Percentiles rank a stretch among this genome's conserved stretches.
phyloP scores from a whole-genome alignment of 208 protist species.

The Trichomonas vaginalis region DNA sequence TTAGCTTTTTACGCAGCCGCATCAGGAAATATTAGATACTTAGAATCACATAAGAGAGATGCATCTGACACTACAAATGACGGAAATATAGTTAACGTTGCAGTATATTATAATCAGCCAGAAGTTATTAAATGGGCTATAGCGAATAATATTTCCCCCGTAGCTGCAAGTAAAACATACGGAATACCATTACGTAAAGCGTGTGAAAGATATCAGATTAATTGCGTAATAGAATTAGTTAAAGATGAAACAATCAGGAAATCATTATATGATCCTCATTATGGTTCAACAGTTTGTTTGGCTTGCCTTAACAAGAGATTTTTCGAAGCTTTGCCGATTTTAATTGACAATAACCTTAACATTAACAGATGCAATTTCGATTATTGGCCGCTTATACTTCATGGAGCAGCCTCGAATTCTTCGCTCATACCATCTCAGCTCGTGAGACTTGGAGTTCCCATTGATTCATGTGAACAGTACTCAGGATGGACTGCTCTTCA shows the following conservation, averaged over 20 bases:
- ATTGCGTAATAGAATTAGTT: not conserved
- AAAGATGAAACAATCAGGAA: not conserved
- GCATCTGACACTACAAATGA: not conserved
- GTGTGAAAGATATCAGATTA: not conserved
- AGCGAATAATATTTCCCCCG: not conserved
- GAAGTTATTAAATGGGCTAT: not conserved
- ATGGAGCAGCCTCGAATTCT: not conserved
- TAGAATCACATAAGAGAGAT: not conserved
- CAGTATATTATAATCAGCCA: not conserved
- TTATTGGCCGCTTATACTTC: not conserved
- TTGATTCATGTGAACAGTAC: too few relatives aligned
- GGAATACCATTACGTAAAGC: not conserved
- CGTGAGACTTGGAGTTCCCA: not conserved
- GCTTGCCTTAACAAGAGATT: not conserved
- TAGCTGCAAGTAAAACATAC: not conserved
- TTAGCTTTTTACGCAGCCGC: not conserved
- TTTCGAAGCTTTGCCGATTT: not conserved
- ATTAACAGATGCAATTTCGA: not conserved
- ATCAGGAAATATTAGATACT: not conserved
- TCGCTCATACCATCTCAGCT: not conserved
- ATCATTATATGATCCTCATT: not conserved
- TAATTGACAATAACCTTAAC: not conserved
- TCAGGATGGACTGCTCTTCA: not conserved
- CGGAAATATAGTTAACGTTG: not conserved
- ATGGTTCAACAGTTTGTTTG: not conserved